Base-by-base conservation (phyloP, 441 rosid species). In the Francoa sonchifolia region DNA sequence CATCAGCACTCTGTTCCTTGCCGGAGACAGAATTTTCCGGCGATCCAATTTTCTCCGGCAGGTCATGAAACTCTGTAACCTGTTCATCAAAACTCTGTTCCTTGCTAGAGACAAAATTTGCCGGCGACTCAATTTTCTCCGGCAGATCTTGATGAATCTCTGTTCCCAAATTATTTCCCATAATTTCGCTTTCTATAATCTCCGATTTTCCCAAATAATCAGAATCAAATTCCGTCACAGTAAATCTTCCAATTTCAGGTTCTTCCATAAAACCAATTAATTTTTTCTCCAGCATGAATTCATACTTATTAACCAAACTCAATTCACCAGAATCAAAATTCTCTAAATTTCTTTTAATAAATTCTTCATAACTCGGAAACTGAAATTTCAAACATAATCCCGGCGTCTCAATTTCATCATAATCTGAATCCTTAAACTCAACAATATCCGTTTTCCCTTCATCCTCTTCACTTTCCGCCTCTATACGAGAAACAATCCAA, bases 351-450 rank as follows among this genome's bases (percentile, higher is more conserved):
- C 47, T 52, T 61, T 19, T 36, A 15, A 33, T 39, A 37, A 57
- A 59, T 44, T 71, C 70, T 36, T 52, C 56, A 13, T 35, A 60
- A 19, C 63, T 61, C 55, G 59, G 79, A 49, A 65, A 80, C 66
- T 74, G 50, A 60, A 80, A 80, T 40, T 76, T 69, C 60, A 74
- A 63, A 42, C 54, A 11, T 41, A 63, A 67, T 2, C 66, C 48
- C 3, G 74, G 62, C 11, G 55, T 15, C 18, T 76, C 74, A 2
- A 34, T 43, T 42, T 48, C 65, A 10, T 63, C 59, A 6, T 17
- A 34, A n/a, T 36, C 55, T 13, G 27, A 14, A 21, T 18, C 53
- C 36, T 23, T 33, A 7, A 46, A 15, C 8, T 57, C 55, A 23
- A 32, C 43, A 34, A 35, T 9, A 15, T 55, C 62, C 51, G 22